A percentile compares a stretch with the other conserved stretches of the same genome.
phyloP scores from a whole-genome alignment of 116 monocot species.

The Zostera marina region DNA sequence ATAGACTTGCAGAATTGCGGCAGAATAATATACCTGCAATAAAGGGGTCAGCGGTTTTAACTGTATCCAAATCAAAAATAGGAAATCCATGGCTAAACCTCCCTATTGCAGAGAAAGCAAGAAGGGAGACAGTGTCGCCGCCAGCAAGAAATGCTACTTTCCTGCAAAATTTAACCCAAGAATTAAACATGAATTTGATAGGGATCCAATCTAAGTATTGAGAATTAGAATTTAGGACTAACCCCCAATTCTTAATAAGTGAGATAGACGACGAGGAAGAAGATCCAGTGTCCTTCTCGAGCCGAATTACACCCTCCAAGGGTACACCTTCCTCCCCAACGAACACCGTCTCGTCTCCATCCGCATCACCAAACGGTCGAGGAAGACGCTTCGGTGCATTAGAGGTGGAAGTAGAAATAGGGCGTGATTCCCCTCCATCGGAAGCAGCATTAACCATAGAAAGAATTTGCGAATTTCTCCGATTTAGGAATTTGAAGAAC shows the following conservation, averaged over 20 bases:
- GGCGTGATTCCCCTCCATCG: background rate
- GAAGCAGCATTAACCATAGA: background rate
- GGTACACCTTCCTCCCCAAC: slow-evolving; percentile 40
- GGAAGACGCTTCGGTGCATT: background rate
- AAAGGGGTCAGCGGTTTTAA: slow-evolving; percentile 69
- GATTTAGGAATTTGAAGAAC: no score
- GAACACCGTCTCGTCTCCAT: slow-evolving; percentile 11
- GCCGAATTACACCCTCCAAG: slow-evolving; percentile 57
- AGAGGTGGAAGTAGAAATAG: background rate
- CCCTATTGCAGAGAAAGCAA: slow-evolving; percentile 67
- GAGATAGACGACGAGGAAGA: slow-evolving; percentile 7
- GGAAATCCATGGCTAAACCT: slow-evolving; percentile 68
- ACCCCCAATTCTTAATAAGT: slow-evolving; percentile 27
- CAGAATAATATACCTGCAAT: slow-evolving; percentile 38
- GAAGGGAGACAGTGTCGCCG: slow-evolving; percentile 60
- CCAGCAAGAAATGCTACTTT: slow-evolving; percentile 53
- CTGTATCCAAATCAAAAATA: slow-evolving; percentile 45
- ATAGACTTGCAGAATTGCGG: no score
- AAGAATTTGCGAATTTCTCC: background rate
- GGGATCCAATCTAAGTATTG: background rate
- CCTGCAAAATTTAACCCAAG: slow-evolving; percentile 19
- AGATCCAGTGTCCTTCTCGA: slow-evolving; percentile 22
- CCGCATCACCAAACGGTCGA: background rate
- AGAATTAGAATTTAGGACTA: background rate
- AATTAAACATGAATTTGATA: background rate